Conservation (phyloP, 306 rosid genomes). For the Canavalia ensiformis region DNA sequence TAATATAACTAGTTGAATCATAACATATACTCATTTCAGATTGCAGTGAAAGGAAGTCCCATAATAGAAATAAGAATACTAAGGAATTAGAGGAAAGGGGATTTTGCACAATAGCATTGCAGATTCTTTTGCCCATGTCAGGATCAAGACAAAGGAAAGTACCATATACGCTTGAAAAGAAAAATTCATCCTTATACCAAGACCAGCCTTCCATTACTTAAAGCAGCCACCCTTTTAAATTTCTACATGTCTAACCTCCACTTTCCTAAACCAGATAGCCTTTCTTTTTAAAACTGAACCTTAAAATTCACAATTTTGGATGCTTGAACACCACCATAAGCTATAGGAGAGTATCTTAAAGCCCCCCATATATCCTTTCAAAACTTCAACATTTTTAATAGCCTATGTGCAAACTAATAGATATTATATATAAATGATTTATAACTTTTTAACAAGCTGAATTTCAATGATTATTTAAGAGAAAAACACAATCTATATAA, state of each 20-base stretch:
- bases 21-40: conserved; percentile 13
- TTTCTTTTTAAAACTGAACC: conserved; percentile 20
- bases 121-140: conserved; percentile 10
- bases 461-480: conserved; percentile 27
- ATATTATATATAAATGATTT: not conserved
- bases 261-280: not conserved
- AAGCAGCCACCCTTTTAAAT: conserved; percentile 7
- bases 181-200: not conserved
- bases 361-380: no score
- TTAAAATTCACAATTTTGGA: not conserved
- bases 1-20: conserved; percentile 8
- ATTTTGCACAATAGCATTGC: conserved; percentile 1
- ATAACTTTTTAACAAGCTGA: conserved; percentile 21
- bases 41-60: not conserved
- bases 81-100: not conserved
- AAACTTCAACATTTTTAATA: not conserved
- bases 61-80: conserved; percentile 8
- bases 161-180: not conserved
- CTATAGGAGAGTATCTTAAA: conserved; percentile 13
- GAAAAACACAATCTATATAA: conserved; percentile 17
- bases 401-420: conserved; percentile 19
- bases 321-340: not conserved
- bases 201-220: not conserved
- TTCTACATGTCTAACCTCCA: not conserved
- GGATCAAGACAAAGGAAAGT: conserved; percentile 11